Evolutionary conservation across 495 filamentous ascomycete species (phyloP).

Genomic region (Usnea hakonensis): DNA sequence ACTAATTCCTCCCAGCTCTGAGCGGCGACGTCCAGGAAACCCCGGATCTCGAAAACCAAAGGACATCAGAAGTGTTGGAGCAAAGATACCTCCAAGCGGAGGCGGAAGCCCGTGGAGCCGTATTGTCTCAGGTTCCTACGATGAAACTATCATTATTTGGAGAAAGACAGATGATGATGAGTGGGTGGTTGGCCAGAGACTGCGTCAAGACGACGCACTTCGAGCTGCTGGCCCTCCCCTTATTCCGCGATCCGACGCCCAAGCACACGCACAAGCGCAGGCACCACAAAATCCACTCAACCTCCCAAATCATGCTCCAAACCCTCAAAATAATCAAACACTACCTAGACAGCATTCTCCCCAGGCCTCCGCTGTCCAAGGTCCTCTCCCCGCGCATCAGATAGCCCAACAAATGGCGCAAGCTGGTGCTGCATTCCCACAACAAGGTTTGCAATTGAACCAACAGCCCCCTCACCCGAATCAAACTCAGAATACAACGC

Average conservation of each 20-base stretch:
- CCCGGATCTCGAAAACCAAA: slow-evolving; percentile 68
- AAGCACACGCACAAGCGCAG: slow-evolving; percentile 13
- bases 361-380: not conserved
- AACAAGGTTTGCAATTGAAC: not conserved
- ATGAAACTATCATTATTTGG: slow-evolving; percentile 94
- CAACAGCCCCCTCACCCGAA: not conserved
- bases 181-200: slow-evolving; percentile 65
- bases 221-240: slow-evolving; percentile 33
- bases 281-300: slow-evolving; percentile 15
- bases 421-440: not conserved
- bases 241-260: slow-evolving; percentile 13
- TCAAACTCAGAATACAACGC: not conserved
- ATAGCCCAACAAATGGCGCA: slow-evolving; percentile 18
- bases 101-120: slow-evolving; percentile 77
- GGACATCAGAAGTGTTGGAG: slow-evolving; percentile 69
- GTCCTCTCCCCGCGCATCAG: slow-evolving; percentile 16
- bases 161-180: slow-evolving; percentile 69
- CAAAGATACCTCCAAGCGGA: slow-evolving; percentile 78
- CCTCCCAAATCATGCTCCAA: not conserved
- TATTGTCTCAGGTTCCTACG: slow-evolving; percentile 93
- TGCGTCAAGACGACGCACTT: slow-evolving; percentile 61
- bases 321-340: slow-evolving; percentile 16
- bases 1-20: slow-evolving; percentile 36
- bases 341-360: slow-evolving; percentile 4
- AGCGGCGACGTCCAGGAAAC: slow-evolving; percentile 51